These are phyloP conservation scores for Bacterosira constricta DNA, from an alignment of 108 stramenopile genomes.

Conservation along the genomic window DNA sequence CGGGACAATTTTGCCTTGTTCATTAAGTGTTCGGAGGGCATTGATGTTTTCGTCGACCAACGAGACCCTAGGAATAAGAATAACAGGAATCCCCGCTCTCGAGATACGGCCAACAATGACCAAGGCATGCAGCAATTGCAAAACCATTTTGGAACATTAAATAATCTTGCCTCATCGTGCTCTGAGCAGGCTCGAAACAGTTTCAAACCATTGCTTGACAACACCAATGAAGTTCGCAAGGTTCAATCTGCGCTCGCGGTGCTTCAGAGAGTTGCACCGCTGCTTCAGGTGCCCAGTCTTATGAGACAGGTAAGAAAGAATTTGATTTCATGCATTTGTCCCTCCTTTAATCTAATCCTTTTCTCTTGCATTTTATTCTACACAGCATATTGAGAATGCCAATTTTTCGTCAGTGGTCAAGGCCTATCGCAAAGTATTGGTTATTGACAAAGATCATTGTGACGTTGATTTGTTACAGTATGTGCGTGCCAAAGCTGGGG, in stretches of 20 bases:
- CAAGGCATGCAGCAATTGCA: conserved; percentile 53
- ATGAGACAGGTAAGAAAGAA: no score
- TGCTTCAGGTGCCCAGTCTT: conserved; percentile 79
- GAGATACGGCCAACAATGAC: no score
- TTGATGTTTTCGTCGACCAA: conserved; percentile 68
- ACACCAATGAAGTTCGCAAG: conserved; percentile 88
- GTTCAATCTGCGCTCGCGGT: conserved; percentile 87
- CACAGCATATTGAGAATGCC: conserved; percentile 88
- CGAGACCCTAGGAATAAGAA: conserved; percentile 16
- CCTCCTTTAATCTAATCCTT: no score
- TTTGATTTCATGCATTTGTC: no score
- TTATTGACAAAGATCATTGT: conserved; percentile 74
- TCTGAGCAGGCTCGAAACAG: conserved; percentile 81
- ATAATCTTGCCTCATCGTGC: conserved; percentile 72
- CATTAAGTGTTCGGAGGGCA: conserved; percentile 88
- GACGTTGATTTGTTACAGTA: conserved; percentile 81
- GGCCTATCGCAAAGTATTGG: conserved; percentile 84
- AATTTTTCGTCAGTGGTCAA: conserved; percentile 84
- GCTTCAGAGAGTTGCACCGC: conserved; percentile 78
- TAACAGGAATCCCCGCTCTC: conserved; percentile 40
- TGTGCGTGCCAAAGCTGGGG: conserved; percentile 78
- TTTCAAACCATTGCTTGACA: conserved; percentile 89
- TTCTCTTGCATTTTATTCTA: no score
- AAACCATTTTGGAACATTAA: conserved; percentile 72
- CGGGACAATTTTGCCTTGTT: conserved; percentile 89